Evolutionary conservation across 495 filamentous ascomycete genomes (phyloP).

Genomic region (Arthonia radiata): DNA sequence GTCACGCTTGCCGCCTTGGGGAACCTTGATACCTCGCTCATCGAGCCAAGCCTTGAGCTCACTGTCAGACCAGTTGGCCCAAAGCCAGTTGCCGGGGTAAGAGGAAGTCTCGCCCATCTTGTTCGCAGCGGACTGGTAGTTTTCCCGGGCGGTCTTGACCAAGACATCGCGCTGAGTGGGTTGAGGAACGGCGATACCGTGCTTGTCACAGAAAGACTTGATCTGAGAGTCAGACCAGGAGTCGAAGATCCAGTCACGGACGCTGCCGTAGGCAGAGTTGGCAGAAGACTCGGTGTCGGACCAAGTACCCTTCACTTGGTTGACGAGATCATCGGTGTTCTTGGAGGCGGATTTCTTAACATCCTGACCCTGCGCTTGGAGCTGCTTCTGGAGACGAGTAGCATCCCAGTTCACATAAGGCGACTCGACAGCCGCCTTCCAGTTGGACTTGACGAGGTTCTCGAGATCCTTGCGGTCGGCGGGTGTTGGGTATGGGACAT

Average conservation of each 20-base stretch:
- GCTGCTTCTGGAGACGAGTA: slow-evolving; percentile 34
- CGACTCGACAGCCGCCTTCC: slow-evolving; percentile 38
- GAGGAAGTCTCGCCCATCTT: slow-evolving; percentile 56
- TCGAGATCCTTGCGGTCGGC: slow-evolving; percentile 75
- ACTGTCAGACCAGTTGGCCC: slow-evolving; percentile 61
- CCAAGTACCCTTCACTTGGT: slow-evolving; percentile 45
- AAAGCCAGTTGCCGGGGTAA: slow-evolving; percentile 95
- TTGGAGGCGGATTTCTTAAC: slow-evolving; percentile 32
- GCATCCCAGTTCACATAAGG: slow-evolving; percentile 54
- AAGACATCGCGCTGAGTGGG: slow-evolving; percentile 68
- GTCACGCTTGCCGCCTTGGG: slow-evolving; percentile 68
- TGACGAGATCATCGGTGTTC: slow-evolving; percentile 40
- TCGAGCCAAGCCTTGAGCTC: slow-evolving; percentile 69
- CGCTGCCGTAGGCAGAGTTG: slow-evolving; percentile 38
- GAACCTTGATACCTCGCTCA: slow-evolving; percentile 63
- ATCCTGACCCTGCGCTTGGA: slow-evolving; percentile 41
- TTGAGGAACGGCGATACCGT: slow-evolving; percentile 64
- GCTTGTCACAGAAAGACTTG: slow-evolving; percentile 75
- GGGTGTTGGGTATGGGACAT: slow-evolving; percentile 62
- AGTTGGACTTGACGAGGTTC: slow-evolving; percentile 66
- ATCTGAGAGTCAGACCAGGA: slow-evolving; percentile 67
- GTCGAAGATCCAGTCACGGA: slow-evolving; percentile 87
- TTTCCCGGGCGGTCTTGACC: slow-evolving; percentile 50
- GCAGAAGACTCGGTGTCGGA: slow-evolving; percentile 51
- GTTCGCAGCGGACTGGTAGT: slow-evolving; percentile 57